Conservation (phyloP, 768 basidiomycete genomes). For the Lepiota brunneoincarnata region DNA sequence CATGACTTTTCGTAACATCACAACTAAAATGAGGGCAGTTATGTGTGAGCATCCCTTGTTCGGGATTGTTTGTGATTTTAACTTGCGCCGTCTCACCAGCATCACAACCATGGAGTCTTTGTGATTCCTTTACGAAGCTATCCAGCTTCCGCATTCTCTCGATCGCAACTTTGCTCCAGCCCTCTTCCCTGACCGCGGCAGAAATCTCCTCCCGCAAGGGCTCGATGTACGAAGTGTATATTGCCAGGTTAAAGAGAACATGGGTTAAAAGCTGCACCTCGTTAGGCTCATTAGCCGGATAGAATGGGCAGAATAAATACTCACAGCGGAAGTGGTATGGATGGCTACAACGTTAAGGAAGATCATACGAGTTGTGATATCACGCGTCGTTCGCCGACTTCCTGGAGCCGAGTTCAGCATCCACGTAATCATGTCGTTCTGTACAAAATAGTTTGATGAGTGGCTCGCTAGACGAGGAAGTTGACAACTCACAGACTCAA, state of each 20-base stretch:
- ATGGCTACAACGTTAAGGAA: slow-evolving; percentile 34
- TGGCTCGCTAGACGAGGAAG: background rate
- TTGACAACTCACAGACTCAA: slow-evolving; percentile 26
- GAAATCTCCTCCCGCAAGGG: slow-evolving; percentile 39
- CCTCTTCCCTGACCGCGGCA: slow-evolving; percentile 20
- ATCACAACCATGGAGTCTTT: slow-evolving; percentile 31
- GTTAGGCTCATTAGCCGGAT: background rate
- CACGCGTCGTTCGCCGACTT: slow-evolving; percentile 21
- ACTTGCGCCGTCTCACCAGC: slow-evolving; percentile 5
- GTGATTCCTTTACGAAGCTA: slow-evolving; percentile 49
- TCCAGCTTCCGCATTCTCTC: slow-evolving; percentile 41
- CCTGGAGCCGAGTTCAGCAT: slow-evolving; percentile 27
- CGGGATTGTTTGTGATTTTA: too few relatives aligned
- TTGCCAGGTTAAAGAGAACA: slow-evolving; percentile 33
- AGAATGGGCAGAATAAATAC: slow-evolving; percentile 7
- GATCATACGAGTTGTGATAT: slow-evolving; percentile 28
- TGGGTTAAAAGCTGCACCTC: slow-evolving; percentile 31
- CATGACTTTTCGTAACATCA: slow-evolving; percentile 28
- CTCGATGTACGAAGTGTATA: slow-evolving; percentile 27
- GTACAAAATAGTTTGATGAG: background rate
- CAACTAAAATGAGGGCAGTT: too few relatives aligned
- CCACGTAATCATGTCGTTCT: slow-evolving; percentile 40
- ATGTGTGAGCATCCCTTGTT: too few relatives aligned
- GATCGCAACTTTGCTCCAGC: slow-evolving; percentile 31
- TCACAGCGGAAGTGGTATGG: slow-evolving; percentile 37